Percentiles rank a stretch among this genome's conserved stretches.
Evolutionary conservation across 495 filamentous ascomycete genomes (phyloP).

Genomic region (Letharia lupina): DNA sequence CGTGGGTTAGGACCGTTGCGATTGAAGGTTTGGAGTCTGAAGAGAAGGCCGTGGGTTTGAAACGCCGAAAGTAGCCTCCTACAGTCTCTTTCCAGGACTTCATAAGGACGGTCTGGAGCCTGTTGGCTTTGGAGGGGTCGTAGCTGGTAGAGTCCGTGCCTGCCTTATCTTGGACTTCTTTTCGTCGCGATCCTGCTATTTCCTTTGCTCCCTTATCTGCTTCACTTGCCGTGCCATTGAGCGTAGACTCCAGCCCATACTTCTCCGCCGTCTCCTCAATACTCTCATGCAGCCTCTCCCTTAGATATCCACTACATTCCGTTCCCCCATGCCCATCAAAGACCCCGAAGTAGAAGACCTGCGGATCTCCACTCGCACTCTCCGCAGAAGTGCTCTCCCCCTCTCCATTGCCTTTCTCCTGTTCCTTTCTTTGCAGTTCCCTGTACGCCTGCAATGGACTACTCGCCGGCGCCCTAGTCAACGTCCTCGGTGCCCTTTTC

Average conservation of each 20-base stretch:
- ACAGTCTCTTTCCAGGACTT: conserved; percentile 73
- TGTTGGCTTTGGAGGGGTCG: conserved; percentile 31
- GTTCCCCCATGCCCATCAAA: conserved; percentile 94
- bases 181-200: not conserved
- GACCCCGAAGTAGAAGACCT: conserved; percentile 93
- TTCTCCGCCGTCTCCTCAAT: conserved; percentile 68
- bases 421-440: conserved; percentile 21
- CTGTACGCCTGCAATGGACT: conserved; percentile 33
- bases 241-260: conserved; percentile 66
- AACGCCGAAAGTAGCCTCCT: conserved; percentile 88
- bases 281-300: conserved; percentile 77
- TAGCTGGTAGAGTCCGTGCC: not conserved
- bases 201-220: conserved; percentile 13
- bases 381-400: conserved; percentile 57
- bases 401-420: conserved; percentile 16
- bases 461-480: conserved; percentile 43
- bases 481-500: conserved; percentile 62
- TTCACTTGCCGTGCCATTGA: conserved; percentile 34
- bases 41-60: conserved; percentile 62
- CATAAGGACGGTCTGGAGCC: conserved; percentile 60
- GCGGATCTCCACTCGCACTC: conserved; percentile 74
- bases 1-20: conserved; percentile 70
- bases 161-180: not conserved
- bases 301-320: conserved; percentile 81
- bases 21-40: conserved; percentile 33